These are phyloP conservation scores for Oropetium thomaeum DNA, from an alignment of 176 grass and related monocot species.

Conservation along the genomic window DNA sequence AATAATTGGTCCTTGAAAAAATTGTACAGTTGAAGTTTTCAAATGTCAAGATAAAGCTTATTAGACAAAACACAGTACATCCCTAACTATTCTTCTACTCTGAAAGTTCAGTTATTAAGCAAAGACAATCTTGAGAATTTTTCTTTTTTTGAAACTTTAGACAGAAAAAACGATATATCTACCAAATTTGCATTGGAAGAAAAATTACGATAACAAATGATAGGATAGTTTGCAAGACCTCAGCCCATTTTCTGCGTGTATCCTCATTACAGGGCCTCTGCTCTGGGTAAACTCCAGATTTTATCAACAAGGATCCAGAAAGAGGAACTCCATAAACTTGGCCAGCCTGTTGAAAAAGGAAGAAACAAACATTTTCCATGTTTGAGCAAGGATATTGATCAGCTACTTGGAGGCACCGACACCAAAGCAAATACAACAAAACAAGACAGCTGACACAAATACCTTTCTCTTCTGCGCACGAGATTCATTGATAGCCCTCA, in stretches of 20 bases:
- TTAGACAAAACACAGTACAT: not conserved
- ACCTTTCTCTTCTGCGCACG: slow-evolving; percentile 99
- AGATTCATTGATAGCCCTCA: slow-evolving; percentile 97
- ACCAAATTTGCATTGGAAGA: not conserved
- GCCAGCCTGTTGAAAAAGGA: slow-evolving; percentile 68
- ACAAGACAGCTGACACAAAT: slow-evolving; percentile 12
- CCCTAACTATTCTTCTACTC: not conserved
- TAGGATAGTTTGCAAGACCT: slow-evolving; percentile 49
- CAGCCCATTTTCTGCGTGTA: slow-evolving; percentile 82
- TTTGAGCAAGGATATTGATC: not conserved
- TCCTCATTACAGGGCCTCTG: slow-evolving; percentile 90
- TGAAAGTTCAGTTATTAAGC: not conserved
- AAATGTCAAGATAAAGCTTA: slow-evolving; percentile 6
- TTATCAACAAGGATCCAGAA: slow-evolving; percentile 77
- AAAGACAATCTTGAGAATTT: slow-evolving; percentile 17
- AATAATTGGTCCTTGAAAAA: not conserved
- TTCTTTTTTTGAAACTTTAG: not conserved
- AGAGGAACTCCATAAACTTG: slow-evolving; percentile 99
- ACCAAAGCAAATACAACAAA: slow-evolving; percentile 18
- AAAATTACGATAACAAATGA: slow-evolving; percentile 20
- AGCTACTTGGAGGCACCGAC: slow-evolving; percentile 28
- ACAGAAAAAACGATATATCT: slow-evolving; percentile 10
- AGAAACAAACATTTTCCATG: not conserved
- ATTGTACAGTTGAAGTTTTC: not conserved
- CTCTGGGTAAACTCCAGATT: slow-evolving; percentile 84